Evolutionary conservation across 345 rosid genomes (phyloP), one percentile per base, ranked within the genome.

Genomic region (Eucalyptus sp.): DNA sequence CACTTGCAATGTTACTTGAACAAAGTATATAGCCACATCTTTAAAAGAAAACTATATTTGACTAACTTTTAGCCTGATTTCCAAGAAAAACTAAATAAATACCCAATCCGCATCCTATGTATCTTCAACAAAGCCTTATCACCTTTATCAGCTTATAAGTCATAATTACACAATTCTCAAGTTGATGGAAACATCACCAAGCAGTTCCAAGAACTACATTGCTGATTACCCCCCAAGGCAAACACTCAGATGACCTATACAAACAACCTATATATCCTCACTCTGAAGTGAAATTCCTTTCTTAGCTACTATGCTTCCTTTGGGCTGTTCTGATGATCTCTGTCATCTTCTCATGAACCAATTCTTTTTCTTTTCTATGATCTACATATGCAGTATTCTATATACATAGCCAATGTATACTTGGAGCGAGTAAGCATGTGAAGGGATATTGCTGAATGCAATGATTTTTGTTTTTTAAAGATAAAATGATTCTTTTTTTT

Each of bases 381-480:
- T 68, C 44, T 9, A 68, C 44, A 68, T 68, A 68, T 31, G 13
- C 4, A 0, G 13, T 68, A 5, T 68, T 68, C 25, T 16, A 33
- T 68, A 33, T 68, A 33, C 81, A n/a, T n/a, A n/a, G n/a, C n/a
- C n/a, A n/a, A n/a, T n/a, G n/a, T n/a, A n/a, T 68, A 33, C 81
- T 33, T 2, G 4, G 44, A 68, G 44, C 1, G 13, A 33, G 11
- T 15, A 66, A 66, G 24, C 4, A 0, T 18, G 81, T 2, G 1
- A 17, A 68, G 81, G 81, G 2, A 68, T 68, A 68, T 68, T 68
- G 81, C 2, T 33, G 4, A 33, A 68, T 68, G 81, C 25, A 68
- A 33, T 33, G 25, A 68, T 7, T 64, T n/a, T n/a, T 68, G 11
- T 17, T 68, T 68, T 31, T 9, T 9, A 17, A 33, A 68, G 80